phyloP scores from a whole-genome alignment of 1,284 basidiomycete species.

The Apiotrichum sp. region DNA sequence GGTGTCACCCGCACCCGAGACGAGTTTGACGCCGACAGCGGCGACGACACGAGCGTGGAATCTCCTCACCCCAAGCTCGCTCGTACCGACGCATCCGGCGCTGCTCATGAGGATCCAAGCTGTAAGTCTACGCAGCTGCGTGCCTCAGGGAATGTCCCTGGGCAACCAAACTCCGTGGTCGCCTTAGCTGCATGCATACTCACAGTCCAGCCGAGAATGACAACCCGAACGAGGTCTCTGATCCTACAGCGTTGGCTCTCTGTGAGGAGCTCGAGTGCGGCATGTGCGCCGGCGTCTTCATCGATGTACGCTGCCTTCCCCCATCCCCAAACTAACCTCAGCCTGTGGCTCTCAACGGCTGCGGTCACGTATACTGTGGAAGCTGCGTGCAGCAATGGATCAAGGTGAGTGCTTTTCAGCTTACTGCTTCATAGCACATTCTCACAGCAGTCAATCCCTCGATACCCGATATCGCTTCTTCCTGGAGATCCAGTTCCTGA shows the following conservation, averaged over 20 bases:
- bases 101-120: background rate
- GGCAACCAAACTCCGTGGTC: too few species aligned
- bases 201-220: too few species aligned
- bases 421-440: background rate
- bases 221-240: too few species aligned
- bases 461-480: conserved; percentile 65
- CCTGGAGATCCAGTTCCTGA: conserved; percentile 69
- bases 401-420: conserved; percentile 6
- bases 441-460: conserved; percentile 51
- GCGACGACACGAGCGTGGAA: background rate
- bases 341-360: conserved; percentile 23
- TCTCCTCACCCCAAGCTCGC: conserved; percentile 9
- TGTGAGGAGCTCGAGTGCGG: conserved; percentile 23
- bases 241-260: conserved; percentile 2
- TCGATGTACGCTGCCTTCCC: conserved; percentile 11
- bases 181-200: too few species aligned
- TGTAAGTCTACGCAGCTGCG: too few species aligned
- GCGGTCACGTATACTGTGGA: conserved; percentile 23
- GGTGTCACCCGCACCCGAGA: conserved; percentile 9
- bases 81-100: conserved; percentile 1
- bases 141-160: too few species aligned
- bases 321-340: conserved; percentile 2
- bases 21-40: conserved; percentile 10
- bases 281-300: conserved; percentile 22
- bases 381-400: conserved; percentile 24